A percentile compares a stretch with the other conserved stretches of the same genome.
phyloP scores from a whole-genome alignment of 371 early-diverging fungal species.

The Paramicrosporidium saccamoebae region DNA sequence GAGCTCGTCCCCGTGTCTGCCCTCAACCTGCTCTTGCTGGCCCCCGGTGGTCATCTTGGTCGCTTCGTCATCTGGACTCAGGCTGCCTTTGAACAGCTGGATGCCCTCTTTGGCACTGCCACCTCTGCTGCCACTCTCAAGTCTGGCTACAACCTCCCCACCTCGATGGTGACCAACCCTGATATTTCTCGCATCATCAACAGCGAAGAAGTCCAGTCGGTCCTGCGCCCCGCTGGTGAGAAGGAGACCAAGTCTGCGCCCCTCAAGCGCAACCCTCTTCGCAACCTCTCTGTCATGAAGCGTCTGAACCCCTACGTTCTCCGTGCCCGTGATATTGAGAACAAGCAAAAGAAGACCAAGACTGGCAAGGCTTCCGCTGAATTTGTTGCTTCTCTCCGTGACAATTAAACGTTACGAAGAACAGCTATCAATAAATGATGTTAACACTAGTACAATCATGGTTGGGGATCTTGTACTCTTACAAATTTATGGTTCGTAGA shows the following conservation, averaged over 20 bases:
- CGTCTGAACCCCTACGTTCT: constrained; percentile 84
- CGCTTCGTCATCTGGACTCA: constrained; percentile 99
- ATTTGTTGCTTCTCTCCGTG: constrained; percentile 21
- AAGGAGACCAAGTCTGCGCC: constrained; percentile 47
- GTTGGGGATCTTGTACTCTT: too few species aligned
- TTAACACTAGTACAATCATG: too few species aligned
- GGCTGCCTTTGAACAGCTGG: constrained; percentile 74
- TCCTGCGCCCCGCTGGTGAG: constrained; percentile 52
- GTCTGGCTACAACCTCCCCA: constrained; percentile 76
- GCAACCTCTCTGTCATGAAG: constrained; percentile 61
- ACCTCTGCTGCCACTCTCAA: constrained; percentile 44
- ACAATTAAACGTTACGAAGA: constrained; percentile 15
- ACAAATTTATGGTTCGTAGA: too few species aligned
- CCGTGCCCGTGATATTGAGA: constrained; percentile 43
- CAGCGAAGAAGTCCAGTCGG: constrained; percentile 87
- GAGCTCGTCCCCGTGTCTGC: constrained; percentile 69
- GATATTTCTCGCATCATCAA: constrained; percentile 88
- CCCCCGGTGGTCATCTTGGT: constrained; percentile 98
- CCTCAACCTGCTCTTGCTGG: constrained; percentile 90
- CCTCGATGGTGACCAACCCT: constrained; percentile 59
- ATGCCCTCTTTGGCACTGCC: constrained; percentile 75
- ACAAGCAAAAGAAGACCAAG: constrained; percentile 16
- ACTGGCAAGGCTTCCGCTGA: constrained; percentile 26
- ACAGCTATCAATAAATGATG: too few species aligned
- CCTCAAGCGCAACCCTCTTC: constrained; percentile 91